Percentiles rank a stretch among this genome's conserved stretches.
Evolutionary conservation across 78 protist species (phyloP).

Genomic region (slime mould (Dictyostelium discoideum)): DNA sequence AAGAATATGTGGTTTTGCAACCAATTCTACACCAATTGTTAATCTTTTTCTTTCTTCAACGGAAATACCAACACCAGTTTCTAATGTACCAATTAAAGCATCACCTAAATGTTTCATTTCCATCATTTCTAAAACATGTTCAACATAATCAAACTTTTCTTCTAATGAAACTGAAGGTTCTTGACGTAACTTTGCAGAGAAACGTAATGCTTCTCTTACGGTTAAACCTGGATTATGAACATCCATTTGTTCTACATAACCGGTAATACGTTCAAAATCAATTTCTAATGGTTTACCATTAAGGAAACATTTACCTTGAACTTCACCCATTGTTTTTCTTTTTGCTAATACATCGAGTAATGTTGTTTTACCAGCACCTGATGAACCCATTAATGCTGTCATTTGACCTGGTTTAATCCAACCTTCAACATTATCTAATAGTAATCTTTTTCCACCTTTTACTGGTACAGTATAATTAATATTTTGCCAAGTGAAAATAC

Average conservation of each 20-base stretch:
- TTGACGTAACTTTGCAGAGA: constrained; percentile 64
- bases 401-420: constrained; percentile 79
- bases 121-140: constrained; percentile 72
- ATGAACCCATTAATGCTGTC: constrained; percentile 86
- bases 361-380: constrained; percentile 91
- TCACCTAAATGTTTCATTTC: constrained; percentile 83
- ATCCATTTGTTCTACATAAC: constrained; percentile 83
- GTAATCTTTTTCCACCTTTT: background rate
- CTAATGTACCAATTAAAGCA: constrained; percentile 75
- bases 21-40: constrained; percentile 82
- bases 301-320: constrained; percentile 76
- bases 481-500: constrained; percentile 60
- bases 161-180: constrained; percentile 31
- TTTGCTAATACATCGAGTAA: constrained; percentile 89
- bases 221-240: constrained; percentile 69
- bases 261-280: constrained; percentile 73
- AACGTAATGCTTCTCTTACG: constrained; percentile 67
- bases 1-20: constrained; percentile 77
- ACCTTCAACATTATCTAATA: constrained; percentile 41
- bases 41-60: constrained; percentile 80
- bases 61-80: constrained; percentile 70
- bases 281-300: constrained; percentile 83
- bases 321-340: constrained; percentile 83
- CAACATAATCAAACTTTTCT: constrained; percentile 48
- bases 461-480: constrained; percentile 59